phyloP scores from a whole-genome alignment of 176 grass and related monocot genomes.

The Oryza nivara region DNA sequence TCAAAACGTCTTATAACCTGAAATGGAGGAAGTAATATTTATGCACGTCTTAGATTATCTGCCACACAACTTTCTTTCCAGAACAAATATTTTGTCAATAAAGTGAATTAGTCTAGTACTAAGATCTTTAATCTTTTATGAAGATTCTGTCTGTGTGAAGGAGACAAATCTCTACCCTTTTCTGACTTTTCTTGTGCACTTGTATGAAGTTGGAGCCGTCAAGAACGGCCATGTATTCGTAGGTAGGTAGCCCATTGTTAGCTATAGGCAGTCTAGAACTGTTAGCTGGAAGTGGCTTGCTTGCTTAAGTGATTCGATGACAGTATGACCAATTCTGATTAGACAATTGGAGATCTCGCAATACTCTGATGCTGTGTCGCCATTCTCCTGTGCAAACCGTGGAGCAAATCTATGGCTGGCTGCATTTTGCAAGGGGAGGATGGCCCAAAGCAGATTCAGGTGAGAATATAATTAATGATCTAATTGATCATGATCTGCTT shows the following conservation, averaged over 20 bases:
- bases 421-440: neutral
- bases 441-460: conserved; percentile 6
- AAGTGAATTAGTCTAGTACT: neutral
- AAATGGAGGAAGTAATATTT: no score
- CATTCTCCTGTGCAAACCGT: neutral
- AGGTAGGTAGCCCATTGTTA: neutral
- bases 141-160: neutral
- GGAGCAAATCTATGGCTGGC: neutral
- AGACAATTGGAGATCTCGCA: neutral
- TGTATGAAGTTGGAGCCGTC: neutral
- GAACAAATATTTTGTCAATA: neutral
- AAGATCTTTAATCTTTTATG: neutral
- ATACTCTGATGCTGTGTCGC: neutral
- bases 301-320: neutral
- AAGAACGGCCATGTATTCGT: neutral
- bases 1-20: no score
- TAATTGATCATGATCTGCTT: neutral
- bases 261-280: neutral
- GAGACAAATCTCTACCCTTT: neutral
- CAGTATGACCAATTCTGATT: neutral
- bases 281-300: neutral
- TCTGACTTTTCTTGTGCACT: neutral
- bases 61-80: neutral
- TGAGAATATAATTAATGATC: neutral
- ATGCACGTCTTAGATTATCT: neutral